phyloP scores from a whole-genome alignment of 441 rosid genomes.

The Populus hybrid region DNA sequence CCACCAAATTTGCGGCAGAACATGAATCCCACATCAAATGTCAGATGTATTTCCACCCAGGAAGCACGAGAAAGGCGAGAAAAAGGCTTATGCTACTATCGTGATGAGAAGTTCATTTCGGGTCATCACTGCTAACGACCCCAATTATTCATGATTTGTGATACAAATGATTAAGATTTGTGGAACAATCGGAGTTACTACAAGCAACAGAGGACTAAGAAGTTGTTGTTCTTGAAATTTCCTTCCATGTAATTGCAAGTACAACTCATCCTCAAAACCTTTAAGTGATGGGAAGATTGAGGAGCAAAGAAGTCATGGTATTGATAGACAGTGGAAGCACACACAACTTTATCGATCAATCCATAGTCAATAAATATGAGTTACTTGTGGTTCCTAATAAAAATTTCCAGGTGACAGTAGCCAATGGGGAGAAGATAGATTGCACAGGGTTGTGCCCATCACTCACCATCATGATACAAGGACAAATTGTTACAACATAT shows the following conservation, averaged over 20 bases:
- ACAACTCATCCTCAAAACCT: not conserved
- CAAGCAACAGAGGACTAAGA: not conserved
- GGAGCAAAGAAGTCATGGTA: not conserved
- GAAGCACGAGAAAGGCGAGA: not conserved
- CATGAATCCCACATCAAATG: not conserved
- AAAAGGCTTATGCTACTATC: not conserved
- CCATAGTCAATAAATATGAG: not conserved
- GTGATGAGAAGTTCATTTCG: not conserved
- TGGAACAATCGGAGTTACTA: fast-evolving
- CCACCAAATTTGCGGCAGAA: not conserved
- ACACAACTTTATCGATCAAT: not conserved
- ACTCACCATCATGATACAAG: not conserved
- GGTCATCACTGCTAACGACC: not conserved
- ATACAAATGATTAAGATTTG: fast-evolving
- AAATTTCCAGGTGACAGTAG: not conserved
- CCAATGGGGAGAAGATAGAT: not conserved
- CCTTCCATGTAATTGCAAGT: not conserved
- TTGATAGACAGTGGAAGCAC: not conserved
- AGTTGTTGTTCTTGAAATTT: fast-evolving
- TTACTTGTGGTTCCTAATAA: not conserved
- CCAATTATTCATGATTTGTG: not conserved
- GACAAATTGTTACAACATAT: not conserved
- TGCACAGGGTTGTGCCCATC: not conserved
- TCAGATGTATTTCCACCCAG: not conserved
- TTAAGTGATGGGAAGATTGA: not conserved